Evolutionary conservation across 345 rosid genomes (phyloP).

Genomic region (Carallia pectinifolia): DNA sequence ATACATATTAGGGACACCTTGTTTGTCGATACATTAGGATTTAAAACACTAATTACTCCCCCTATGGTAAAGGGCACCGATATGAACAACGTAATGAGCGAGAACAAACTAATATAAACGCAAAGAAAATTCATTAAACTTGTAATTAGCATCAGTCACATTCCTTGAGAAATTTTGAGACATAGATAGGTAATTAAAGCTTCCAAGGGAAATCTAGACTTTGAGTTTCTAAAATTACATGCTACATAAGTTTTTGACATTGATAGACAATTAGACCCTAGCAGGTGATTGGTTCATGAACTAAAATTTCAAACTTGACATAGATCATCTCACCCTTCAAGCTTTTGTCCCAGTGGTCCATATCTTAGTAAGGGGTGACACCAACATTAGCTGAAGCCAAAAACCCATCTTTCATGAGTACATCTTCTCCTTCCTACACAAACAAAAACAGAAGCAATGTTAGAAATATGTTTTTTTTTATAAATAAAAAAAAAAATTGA

Average conservation of each 20-base stretch:
- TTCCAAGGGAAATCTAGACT: not conserved
- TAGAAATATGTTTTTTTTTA: too few species aligned
- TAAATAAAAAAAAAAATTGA: too few species aligned
- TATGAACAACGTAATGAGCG: too few species aligned
- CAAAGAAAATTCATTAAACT: not conserved
- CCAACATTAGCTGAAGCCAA: conserved; percentile 21
- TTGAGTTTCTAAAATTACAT: not conserved
- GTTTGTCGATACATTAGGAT: too few species aligned
- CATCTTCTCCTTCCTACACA: conserved; percentile 30
- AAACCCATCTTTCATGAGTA: conserved; percentile 22
- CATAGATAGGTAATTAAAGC: not conserved
- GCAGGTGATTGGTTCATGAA: not conserved
- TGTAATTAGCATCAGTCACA: not conserved
- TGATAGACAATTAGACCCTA: not conserved
- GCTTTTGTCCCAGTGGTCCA: not conserved
- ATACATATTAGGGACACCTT: too few species aligned
- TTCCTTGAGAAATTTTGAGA: not conserved
- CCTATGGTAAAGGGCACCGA: too few species aligned
- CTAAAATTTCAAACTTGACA: not conserved
- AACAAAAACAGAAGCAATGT: not conserved
- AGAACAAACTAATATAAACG: not conserved
- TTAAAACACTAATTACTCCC: too few species aligned
- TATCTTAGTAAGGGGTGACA: conserved; percentile 19
- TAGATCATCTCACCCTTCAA: not conserved
- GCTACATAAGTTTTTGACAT: not conserved